A percentile compares a stretch with the other conserved stretches of the same genome.
These are phyloP conservation scores for Termitomyces titanicus DNA, from an alignment of 768 basidiomycete genomes.

Conservation along the genomic window DNA sequence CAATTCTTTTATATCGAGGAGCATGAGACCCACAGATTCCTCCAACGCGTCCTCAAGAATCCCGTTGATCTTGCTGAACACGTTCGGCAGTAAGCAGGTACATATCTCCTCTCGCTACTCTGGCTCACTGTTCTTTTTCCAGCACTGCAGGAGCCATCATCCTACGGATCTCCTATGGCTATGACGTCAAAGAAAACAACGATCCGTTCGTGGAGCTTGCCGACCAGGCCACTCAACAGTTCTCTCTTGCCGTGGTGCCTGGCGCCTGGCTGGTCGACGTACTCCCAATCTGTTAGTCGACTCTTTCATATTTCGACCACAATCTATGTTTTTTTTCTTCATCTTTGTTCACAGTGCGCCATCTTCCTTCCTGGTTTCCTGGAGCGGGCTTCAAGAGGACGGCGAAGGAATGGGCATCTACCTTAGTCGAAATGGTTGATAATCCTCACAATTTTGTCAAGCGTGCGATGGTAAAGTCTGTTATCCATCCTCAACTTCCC, in stretches of 20 bases:
- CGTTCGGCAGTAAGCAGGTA: conserved; percentile 43
- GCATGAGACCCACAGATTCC: conserved; percentile 41
- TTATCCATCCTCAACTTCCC: conserved; percentile 5
- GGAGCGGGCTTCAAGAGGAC: too few species aligned
- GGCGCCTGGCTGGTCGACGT: conserved; percentile 52
- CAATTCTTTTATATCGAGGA: conserved; percentile 41
- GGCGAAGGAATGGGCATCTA: conserved; percentile 47
- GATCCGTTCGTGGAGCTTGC: conserved; percentile 52
- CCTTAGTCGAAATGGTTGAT: conserved; percentile 51
- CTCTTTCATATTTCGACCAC: background rate
- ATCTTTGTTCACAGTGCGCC: conserved; percentile 37
- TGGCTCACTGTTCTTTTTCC: conserved; percentile 17
- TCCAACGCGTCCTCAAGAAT: conserved; percentile 42
- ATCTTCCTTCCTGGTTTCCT: conserved; percentile 62
- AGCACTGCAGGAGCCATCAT: conserved; percentile 50
- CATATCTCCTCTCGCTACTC: conserved; percentile 30
- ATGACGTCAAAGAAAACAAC: too few species aligned
- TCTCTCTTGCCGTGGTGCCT: conserved; percentile 49
- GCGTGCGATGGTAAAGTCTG: conserved; percentile 50
- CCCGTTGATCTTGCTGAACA: conserved; percentile 44
- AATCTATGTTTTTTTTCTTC: background rate
- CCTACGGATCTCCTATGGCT: conserved; percentile 49
- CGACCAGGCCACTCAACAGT: conserved; percentile 49
- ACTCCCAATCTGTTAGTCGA: conserved; percentile 36
- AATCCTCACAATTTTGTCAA: conserved; percentile 55